These are phyloP conservation scores for Irpex lacteus DNA, from an alignment of 1,284 basidiomycete genomes.

Conservation along the genomic window DNA sequence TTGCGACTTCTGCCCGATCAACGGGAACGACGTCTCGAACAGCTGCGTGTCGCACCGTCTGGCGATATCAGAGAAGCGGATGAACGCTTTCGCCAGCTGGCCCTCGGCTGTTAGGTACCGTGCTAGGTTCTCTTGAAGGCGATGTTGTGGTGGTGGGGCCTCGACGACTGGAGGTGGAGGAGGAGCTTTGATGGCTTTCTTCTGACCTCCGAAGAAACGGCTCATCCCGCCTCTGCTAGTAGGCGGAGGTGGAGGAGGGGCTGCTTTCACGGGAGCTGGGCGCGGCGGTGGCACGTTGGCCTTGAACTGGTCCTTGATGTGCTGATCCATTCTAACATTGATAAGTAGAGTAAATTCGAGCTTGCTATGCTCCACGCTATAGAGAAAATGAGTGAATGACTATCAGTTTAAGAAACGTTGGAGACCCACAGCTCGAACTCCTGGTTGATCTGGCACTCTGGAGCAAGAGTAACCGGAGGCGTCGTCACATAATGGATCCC, in stretches of 20 bases:
- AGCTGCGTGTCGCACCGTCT: constrained; percentile 77
- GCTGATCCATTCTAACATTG: constrained; percentile 80
- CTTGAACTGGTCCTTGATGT: constrained; percentile 74
- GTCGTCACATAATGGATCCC: constrained; percentile 97
- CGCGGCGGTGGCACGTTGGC: constrained; percentile 47
- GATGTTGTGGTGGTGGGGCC: constrained; percentile 36
- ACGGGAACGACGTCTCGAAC: constrained; percentile 81
- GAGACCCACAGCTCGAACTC: constrained; percentile 87
- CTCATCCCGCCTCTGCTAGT: constrained; percentile 62
- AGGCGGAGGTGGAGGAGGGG: constrained; percentile 36
- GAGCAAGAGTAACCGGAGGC: constrained; percentile 66
- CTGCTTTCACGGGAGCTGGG: constrained; percentile 32
- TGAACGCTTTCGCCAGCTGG: constrained; percentile 77
- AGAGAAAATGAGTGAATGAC: constrained; percentile 3
- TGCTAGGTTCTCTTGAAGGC: constrained; percentile 69
- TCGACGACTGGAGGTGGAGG: constrained; percentile 30
- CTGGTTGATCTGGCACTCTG: constrained; percentile 77
- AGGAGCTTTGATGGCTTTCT: constrained; percentile 52
- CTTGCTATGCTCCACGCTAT: constrained; percentile 82
- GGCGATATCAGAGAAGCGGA: constrained; percentile 84
- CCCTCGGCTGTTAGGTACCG: constrained; percentile 81
- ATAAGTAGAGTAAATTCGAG: constrained; percentile 88
- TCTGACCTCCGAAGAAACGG: constrained; percentile 70
- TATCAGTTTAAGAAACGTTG: neutral
- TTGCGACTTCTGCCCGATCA: constrained; percentile 75